Percentiles rank a stretch among this genome's conserved stretches.
Conservation (phyloP, 305 asterid species). For the Fraxinus xanthoxyloides region DNA sequence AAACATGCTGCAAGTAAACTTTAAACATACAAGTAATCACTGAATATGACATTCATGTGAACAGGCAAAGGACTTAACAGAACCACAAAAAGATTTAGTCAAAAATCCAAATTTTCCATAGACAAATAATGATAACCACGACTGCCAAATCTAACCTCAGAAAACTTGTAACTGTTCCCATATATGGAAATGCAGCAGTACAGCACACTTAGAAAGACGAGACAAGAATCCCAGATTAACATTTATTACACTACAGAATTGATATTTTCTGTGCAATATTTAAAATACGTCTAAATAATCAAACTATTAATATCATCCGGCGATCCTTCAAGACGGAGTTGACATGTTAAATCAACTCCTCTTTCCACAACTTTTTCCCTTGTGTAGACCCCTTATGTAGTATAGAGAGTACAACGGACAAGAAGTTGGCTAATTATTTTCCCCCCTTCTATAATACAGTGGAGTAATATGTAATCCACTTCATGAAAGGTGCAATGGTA, state of each 20-base stretch:
- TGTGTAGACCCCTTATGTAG: not conserved
- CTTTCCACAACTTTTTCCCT: not conserved
- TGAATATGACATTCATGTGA: not conserved
- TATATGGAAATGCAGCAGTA: not conserved
- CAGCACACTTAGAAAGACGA: not conserved
- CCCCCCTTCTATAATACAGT: not conserved
- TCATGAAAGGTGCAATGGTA: not conserved
- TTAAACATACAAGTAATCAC: not conserved
- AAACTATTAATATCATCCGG: not conserved
- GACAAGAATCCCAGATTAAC: not conserved
- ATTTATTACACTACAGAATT: not conserved
- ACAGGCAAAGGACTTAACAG: not conserved
- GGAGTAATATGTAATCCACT: not conserved
- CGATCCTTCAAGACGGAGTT: not conserved
- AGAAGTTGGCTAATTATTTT: not conserved
- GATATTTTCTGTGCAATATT: not conserved
- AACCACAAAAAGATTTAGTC: not conserved
- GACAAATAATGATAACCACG: not conserved
- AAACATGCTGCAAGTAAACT: not conserved
- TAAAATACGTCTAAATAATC: not conserved
- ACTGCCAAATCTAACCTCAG: not conserved
- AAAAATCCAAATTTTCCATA: not conserved
- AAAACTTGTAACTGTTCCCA: not conserved
- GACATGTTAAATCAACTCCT: not conserved
- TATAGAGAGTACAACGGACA: not conserved